A percentile compares a stretch with the other conserved stretches of the same genome.
Conservation (phyloP, 2,329 filamentous ascomycete species). For the Paraphoma chrysanthemicola region DNA sequence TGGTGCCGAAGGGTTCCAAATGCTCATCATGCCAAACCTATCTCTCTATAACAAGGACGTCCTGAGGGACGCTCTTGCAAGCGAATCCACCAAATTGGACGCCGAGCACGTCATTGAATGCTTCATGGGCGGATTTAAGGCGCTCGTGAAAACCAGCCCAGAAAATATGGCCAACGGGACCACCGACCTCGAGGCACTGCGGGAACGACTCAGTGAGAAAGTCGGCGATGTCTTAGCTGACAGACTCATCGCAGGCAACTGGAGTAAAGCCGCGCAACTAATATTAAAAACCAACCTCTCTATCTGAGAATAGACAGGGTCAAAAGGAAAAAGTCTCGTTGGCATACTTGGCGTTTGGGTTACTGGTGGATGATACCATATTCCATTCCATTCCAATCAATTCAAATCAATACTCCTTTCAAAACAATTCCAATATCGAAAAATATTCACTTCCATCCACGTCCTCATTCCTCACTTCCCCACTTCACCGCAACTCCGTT, state of each 20-base stretch:
- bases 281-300: constrained; percentile 32
- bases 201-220: constrained; percentile 50
- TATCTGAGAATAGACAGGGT: constrained; percentile 11
- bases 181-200: constrained; percentile 49
- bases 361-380: constrained; percentile 11
- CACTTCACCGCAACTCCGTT: too few relatives aligned
- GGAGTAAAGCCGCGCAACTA: constrained; percentile 21
- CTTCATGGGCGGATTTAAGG: constrained; percentile 63
- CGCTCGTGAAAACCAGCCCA: constrained; percentile 58
- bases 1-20: constrained; percentile 68
- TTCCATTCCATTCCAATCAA: background rate
- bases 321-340: background rate
- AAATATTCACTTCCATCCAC: too few relatives aligned
- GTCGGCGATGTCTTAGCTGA: constrained; percentile 54
- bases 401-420: too few relatives aligned
- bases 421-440: too few relatives aligned
- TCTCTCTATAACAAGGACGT: constrained; percentile 66
- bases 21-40: constrained; percentile 71
- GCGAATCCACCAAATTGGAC: constrained; percentile 63
- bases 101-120: constrained; percentile 66
- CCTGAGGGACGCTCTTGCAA: constrained; percentile 59
- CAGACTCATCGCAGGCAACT: constrained; percentile 40
- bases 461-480: too few relatives aligned
- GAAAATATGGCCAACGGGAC: constrained; percentile 47
- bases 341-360: constrained; percentile 8